These are phyloP conservation scores for Pleurotus eryngii DNA, from an alignment of 768 basidiomycete genomes.

Conservation along the genomic window DNA sequence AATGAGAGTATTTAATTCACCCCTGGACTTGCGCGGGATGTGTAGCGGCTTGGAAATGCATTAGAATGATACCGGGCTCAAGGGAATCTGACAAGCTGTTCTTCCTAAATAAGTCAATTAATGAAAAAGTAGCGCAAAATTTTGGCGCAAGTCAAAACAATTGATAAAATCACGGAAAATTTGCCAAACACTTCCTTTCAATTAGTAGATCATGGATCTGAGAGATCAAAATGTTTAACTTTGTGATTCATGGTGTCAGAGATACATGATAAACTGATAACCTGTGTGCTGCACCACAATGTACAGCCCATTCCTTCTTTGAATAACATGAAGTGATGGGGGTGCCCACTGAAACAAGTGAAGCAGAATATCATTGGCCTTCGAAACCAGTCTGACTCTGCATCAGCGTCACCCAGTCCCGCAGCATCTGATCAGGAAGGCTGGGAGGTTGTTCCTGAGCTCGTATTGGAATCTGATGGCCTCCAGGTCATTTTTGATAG, in stretches of 20 bases:
- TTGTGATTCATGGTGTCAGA: too few relatives aligned
- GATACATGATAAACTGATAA: not conserved
- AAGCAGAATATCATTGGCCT: not conserved
- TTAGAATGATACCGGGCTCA: constrained; percentile 1
- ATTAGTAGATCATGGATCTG: too few relatives aligned
- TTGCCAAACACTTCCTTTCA: too few relatives aligned
- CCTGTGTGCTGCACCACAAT: not conserved
- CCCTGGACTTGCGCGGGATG: constrained; percentile 1
- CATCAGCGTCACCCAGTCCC: not conserved
- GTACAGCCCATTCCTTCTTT: not conserved
- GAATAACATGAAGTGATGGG: not conserved
- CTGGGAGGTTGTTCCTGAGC: not conserved
- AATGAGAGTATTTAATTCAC: too few relatives aligned
- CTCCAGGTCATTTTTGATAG: too few relatives aligned
- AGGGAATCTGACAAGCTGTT: constrained; percentile 13
- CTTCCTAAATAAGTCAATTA: too few relatives aligned
- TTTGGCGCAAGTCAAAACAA: too few relatives aligned
- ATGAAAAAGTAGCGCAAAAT: too few relatives aligned
- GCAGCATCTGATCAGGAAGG: not conserved
- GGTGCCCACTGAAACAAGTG: not conserved
- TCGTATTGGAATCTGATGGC: not conserved
- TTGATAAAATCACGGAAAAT: too few relatives aligned
- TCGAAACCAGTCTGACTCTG: not conserved
- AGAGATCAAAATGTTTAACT: too few relatives aligned
- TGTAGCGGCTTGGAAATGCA: not conserved